Base-by-base conservation (phyloP, 805 yeast species). In the Nakazawaea holstii region DNA sequence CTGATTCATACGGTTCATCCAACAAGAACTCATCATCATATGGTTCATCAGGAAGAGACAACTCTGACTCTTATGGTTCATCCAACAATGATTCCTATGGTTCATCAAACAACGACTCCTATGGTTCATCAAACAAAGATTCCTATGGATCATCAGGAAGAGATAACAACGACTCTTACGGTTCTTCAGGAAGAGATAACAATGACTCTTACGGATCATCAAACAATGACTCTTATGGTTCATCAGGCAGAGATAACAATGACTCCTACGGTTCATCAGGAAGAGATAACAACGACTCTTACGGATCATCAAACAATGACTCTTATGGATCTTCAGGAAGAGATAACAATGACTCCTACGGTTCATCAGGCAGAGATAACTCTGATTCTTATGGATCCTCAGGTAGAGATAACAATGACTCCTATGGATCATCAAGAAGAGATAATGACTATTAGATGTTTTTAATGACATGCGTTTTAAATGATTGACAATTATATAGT, bases 131-230 rank as follows among this genome's bases (percentile, higher is more conserved):
- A 8, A 53, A 50, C 44, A 39, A 53, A 44, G 40, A 59, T 59
- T 57, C 64, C 26, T 60, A 61, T 5, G 24, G 24, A 20, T 20
- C 24, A 8, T 29, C 35, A 14, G 28, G 27, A 35, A 31, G 59
- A 42, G 57, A 58, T 48, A 60, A 65, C 51, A 50, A 58, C 54
- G 41, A 46, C 30, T 37, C 24, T 3, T 20, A 20, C 5, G 24
- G 24, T 20, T 20, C 24, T 3, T 29, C 35, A 14, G 28, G 27
- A 32, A 31, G 45, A 20, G 50, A 36, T 59, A 42, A 51, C 43
- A 45, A 47, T 37, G 49, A 51, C 60, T 57, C 65, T 24, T 60
- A 61, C 49, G 68, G 65, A 38, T 57, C 61, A 31, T 60, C 59
- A 39, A 64, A 64, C 54, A 50, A 57, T 54, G 61, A 68, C 57